Evolutionary conservation across 2,329 filamentous ascomycete species (phyloP).

Genomic region (Neoscytalidium dimidiatum): DNA sequence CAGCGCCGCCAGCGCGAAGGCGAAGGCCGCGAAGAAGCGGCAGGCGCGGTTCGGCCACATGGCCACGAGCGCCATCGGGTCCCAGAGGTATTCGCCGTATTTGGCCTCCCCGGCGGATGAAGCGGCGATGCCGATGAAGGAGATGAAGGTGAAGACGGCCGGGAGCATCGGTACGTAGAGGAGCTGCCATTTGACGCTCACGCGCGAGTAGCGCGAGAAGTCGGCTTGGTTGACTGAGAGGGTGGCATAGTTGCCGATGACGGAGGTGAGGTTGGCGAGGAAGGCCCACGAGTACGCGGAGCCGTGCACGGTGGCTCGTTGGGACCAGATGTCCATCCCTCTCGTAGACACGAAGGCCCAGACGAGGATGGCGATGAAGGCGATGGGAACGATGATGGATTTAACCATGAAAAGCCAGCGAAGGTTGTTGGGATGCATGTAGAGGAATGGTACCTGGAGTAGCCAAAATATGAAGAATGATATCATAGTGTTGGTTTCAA

Average conservation of each 20-base stretch:
- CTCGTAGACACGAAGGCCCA: slow-evolving; percentile 62
- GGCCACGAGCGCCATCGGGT: slow-evolving; percentile 43
- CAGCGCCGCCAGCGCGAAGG: slow-evolving; percentile 52
- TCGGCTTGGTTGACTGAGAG: slow-evolving; percentile 59
- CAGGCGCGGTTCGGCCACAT: slow-evolving; percentile 41
- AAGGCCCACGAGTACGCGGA: slow-evolving; percentile 57
- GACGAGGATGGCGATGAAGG: slow-evolving; percentile 63
- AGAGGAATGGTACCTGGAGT: slow-evolving; percentile 55
- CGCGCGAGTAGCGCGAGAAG: slow-evolving; percentile 56
- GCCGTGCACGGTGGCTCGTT: slow-evolving; percentile 49
- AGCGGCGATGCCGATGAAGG: slow-evolving; percentile 60
- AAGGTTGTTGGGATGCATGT: slow-evolving; percentile 58
- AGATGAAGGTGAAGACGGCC: slow-evolving; percentile 55
- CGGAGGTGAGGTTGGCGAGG: slow-evolving; percentile 51
- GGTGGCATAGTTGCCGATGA: slow-evolving; percentile 55
- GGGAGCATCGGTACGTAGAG: slow-evolving; percentile 55
- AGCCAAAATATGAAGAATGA: slow-evolving; percentile 62
- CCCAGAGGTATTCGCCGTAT: slow-evolving; percentile 50
- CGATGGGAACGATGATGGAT: slow-evolving; percentile 54
- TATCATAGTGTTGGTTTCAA: slow-evolving; percentile 58
- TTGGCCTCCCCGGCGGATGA: slow-evolving; percentile 57
- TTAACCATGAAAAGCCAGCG: slow-evolving; percentile 55
- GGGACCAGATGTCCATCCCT: slow-evolving; percentile 51
- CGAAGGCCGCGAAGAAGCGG: slow-evolving; percentile 44
- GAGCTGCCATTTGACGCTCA: slow-evolving; percentile 51